Base-by-base conservation (phyloP, 306 rosid genomes). In the Ormosia semicastrata region DNA sequence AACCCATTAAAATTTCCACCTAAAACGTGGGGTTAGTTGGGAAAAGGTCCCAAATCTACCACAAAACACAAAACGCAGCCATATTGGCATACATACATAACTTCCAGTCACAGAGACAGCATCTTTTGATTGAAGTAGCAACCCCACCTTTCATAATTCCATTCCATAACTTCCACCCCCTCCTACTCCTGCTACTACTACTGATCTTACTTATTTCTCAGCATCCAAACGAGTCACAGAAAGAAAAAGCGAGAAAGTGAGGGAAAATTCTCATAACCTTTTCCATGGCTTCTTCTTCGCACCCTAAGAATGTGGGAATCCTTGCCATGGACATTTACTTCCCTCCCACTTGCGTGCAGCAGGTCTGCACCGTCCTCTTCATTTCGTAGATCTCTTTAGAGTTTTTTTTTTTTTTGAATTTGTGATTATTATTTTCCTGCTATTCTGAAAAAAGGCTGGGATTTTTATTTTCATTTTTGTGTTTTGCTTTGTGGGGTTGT, bases 271-370 rank as follows among this genome's bases (percentile, higher is more conserved):
- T 60, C 39, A 18, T 9, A 4, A 11, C 15, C 63, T 13, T 44
- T 6, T 4, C 64, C 67, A 85, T 85, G 88, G 83, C 86, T 39
- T 77, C 74, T 41, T 39, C 47, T 41, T 39, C 47, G 30, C 66
- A 47, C 67, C 83, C 89, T 6, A 81, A 82, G 75, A 89, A 91
- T 83, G 95, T 88, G 17, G 95, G 97, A 81, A 88, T 93, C 84
- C 94, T 93, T 66, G 96, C 96, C 62, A 67, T 87, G 78, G 97
- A 93, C 81, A 91, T 93, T 86, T 91, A 93, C 81, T 93, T 93
- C 76, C 97, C 97, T 77, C 88, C 91, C 47, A 72, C 89, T 33
- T 93, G 88, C 69, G 87, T 64, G 47, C 44, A 64, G 11, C 70
- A 64, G 70, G 70, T 63, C 8, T 13, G 69, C 5, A 0, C 5